phyloP scores from a whole-genome alignment of 306 rosid species.

The Sicyos edulis region DNA sequence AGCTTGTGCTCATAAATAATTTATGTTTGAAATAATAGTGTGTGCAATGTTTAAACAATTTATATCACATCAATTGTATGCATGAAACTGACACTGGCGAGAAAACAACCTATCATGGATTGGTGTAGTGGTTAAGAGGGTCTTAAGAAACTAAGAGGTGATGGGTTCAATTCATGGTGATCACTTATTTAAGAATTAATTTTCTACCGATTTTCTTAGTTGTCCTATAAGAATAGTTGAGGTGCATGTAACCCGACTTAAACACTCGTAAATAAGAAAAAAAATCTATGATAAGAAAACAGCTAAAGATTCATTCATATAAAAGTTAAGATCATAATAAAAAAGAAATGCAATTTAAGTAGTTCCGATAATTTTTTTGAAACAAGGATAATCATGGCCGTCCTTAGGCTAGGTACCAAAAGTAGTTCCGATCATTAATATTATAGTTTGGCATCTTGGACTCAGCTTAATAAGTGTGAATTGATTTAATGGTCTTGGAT shows the following conservation, averaged over 20 bases:
- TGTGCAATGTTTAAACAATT: background rate
- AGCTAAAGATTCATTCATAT: slow-evolving; percentile 5
- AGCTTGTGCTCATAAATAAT: background rate
- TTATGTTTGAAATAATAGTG: background rate
- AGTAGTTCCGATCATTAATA: background rate
- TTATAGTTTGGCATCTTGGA: background rate
- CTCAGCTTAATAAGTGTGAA: background rate
- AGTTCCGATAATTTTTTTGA: too few relatives aligned
- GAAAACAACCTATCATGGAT: background rate
- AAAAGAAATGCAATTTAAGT: background rate
- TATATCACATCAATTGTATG: background rate
- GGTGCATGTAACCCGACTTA: too few relatives aligned
- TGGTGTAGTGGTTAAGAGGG: too few relatives aligned
- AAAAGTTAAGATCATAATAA: background rate
- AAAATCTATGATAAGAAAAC: background rate
- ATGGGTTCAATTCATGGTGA: too few relatives aligned
- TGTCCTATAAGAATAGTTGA: too few relatives aligned
- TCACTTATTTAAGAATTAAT: too few relatives aligned
- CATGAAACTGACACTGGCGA: background rate
- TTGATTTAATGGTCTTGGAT: slow-evolving; percentile 14
- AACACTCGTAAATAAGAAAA: too few relatives aligned
- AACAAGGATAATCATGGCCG: too few relatives aligned
- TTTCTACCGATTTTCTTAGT: too few relatives aligned
- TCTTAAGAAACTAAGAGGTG: too few relatives aligned
- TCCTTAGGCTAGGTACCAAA: too few relatives aligned